A percentile compares a stretch with the other conserved stretches of the same genome.
These are phyloP conservation scores for Melastoma candidum DNA, from an alignment of 441 rosid genomes.

Conservation along the genomic window DNA sequence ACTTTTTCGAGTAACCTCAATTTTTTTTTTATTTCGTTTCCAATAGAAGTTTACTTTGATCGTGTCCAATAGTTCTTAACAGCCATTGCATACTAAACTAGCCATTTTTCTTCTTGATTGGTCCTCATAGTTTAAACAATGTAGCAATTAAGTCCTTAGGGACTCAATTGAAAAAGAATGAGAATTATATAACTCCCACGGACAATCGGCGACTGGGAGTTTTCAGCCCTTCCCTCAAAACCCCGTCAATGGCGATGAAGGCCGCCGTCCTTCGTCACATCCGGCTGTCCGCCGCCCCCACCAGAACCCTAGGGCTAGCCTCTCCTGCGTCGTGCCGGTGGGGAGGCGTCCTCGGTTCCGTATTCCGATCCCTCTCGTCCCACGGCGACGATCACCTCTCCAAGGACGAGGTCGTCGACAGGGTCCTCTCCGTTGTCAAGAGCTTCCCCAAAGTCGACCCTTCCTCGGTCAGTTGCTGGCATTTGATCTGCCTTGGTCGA, in stretches of 20 bases:
- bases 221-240: no score
- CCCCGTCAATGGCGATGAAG: constrained; percentile 48
- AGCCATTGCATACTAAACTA: no score
- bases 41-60: no score
- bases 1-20: no score
- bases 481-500: neutral
- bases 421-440: constrained; percentile 84
- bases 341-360: constrained; percentile 14
- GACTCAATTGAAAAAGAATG: no score
- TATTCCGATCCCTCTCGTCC: constrained; percentile 57
- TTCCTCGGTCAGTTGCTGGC: constrained; percentile 34
- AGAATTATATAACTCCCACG: no score
- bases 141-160: no score
- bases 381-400: constrained; percentile 68
- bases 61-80: no score
- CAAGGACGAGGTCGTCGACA: constrained; percentile 55
- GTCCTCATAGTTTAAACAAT: no score
- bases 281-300: constrained; percentile 34
- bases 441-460: constrained; percentile 94
- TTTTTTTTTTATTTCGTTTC: no score
- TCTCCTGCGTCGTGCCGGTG: constrained; percentile 19
- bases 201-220: no score
- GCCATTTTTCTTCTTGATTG: no score
- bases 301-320: constrained; percentile 23
- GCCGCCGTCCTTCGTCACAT: constrained; percentile 54